These are phyloP conservation scores for Talaromyces ruber DNA, from an alignment of 495 filamentous ascomycete species.

Conservation along the genomic window DNA sequence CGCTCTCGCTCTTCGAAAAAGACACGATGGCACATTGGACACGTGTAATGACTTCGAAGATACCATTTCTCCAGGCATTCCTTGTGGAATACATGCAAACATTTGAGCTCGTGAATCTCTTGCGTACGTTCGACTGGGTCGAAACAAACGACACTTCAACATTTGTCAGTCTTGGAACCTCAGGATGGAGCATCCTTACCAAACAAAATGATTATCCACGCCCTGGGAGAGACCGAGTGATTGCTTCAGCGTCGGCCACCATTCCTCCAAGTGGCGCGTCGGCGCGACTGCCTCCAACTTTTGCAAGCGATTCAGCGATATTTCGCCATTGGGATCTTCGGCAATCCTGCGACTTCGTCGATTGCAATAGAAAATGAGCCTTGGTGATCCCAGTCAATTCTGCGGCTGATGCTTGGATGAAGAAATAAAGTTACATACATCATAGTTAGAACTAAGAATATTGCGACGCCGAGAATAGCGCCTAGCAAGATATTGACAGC, in stretches of 20 bases:
- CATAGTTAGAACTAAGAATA: not conserved
- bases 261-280: conserved; percentile 31
- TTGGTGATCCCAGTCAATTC: conserved; percentile 5
- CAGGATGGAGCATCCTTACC: conserved; percentile 14
- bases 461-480: not conserved
- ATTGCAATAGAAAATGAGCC: conserved; percentile 29
- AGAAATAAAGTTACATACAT: not conserved
- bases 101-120: conserved; percentile 34
- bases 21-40: conserved; percentile 32
- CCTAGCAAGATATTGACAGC: conserved; percentile 1
- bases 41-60: conserved; percentile 33
- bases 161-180: not conserved
- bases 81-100: conserved; percentile 38
- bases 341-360: conserved; percentile 21
- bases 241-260: conserved; percentile 31
- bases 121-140: conserved; percentile 31
- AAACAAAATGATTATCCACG: conserved; percentile 33
- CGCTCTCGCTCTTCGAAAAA: conserved; percentile 26
- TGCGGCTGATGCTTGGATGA: not conserved
- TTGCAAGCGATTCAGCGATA: conserved; percentile 25
- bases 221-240: conserved; percentile 26
- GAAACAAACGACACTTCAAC: conserved; percentile 30
- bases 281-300: conserved; percentile 32
- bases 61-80: conserved; percentile 41
- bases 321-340: conserved; percentile 14